These are phyloP conservation scores for Cytospora leucostoma DNA, from an alignment of 2,329 filamentous ascomycete genomes.

Conservation along the genomic window DNA sequence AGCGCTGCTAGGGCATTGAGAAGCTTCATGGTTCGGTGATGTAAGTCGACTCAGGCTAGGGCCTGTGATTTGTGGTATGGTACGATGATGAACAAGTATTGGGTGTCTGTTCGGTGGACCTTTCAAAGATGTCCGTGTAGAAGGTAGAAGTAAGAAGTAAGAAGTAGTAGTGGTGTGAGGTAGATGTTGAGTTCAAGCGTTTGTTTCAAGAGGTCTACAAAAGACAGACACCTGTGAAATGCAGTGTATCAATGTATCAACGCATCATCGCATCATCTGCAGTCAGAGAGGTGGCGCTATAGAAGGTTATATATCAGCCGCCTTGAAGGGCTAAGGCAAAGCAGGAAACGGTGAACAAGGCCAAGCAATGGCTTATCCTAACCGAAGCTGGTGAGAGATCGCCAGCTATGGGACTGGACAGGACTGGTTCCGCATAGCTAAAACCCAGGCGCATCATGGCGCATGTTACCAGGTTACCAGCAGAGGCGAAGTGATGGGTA, in stretches of 20 bases:
- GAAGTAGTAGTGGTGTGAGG: too few relatives aligned
- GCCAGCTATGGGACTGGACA: too few relatives aligned
- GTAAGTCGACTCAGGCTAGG: not conserved
- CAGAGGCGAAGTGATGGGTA: too few relatives aligned
- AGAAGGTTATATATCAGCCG: constrained; percentile 11
- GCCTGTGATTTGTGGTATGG: not conserved
- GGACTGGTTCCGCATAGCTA: too few relatives aligned
- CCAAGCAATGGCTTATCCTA: too few relatives aligned
- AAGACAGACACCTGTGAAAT: not conserved
- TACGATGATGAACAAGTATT: not conserved
- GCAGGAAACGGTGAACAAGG: not conserved
- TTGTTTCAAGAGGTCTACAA: constrained; percentile 7
- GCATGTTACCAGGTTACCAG: too few relatives aligned
- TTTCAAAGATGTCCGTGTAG: too few relatives aligned
- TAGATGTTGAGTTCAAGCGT: not conserved
- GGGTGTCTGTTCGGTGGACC: not conserved
- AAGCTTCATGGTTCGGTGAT: constrained; percentile 20
- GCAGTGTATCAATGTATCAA: too few relatives aligned
- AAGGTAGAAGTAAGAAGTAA: too few relatives aligned
- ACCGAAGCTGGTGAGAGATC: too few relatives aligned
- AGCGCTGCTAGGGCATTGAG: constrained; percentile 5
- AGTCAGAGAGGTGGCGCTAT: constrained; percentile 3
- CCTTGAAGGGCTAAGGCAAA: not conserved
- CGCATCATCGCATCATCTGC: constrained; percentile 11
- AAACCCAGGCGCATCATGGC: too few relatives aligned